These are phyloP conservation scores for Omphalotus olearius DNA, from an alignment of 1,284 basidiomycete genomes.

Conservation along the genomic window DNA sequence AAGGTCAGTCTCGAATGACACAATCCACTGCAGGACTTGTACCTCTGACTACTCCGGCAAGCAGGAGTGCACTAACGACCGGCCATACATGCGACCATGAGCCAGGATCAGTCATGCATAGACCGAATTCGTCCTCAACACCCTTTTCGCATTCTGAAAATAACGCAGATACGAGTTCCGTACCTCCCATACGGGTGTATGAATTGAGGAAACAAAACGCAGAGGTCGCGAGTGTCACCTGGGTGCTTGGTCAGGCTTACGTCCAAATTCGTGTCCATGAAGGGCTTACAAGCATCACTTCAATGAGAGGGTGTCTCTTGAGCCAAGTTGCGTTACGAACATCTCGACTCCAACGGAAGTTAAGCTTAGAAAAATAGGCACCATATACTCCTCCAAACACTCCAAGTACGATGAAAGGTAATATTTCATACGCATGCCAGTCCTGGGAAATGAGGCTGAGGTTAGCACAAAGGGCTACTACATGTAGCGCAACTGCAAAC, in stretches of 20 bases:
- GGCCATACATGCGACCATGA: conserved; percentile 55
- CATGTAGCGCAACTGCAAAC: conserved; percentile 28
- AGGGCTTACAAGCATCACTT: conserved; percentile 74
- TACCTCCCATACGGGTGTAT: conserved; percentile 91
- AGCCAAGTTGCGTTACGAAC: conserved; percentile 83
- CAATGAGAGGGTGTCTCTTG: conserved; percentile 74
- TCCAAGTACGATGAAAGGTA: conserved; percentile 84
- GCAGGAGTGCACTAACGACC: conserved; percentile 62
- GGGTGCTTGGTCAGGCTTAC: conserved; percentile 1
- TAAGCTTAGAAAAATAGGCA: conserved; percentile 90
- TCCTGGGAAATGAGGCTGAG: conserved; percentile 43
- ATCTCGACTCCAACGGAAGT: conserved; percentile 83
- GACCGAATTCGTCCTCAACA: conserved; percentile 56
- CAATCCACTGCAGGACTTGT: conserved; percentile 87
- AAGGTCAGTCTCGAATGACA: conserved; percentile 61
- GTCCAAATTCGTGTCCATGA: neutral
- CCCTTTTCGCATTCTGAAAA: conserved; percentile 79
- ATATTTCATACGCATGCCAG: conserved; percentile 83
- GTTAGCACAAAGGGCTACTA: neutral
- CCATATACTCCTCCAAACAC: conserved; percentile 92
- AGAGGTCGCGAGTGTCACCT: conserved; percentile 79
- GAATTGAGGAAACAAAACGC: conserved; percentile 85
- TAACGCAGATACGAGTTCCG: conserved; percentile 90
- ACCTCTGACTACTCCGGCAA: conserved; percentile 81
- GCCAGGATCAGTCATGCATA: conserved; percentile 71